Percentiles rank a stretch among this genome's conserved stretches.
Conservation (phyloP, 495 filamentous ascomycete species). For the Collariella sp. region DNA sequence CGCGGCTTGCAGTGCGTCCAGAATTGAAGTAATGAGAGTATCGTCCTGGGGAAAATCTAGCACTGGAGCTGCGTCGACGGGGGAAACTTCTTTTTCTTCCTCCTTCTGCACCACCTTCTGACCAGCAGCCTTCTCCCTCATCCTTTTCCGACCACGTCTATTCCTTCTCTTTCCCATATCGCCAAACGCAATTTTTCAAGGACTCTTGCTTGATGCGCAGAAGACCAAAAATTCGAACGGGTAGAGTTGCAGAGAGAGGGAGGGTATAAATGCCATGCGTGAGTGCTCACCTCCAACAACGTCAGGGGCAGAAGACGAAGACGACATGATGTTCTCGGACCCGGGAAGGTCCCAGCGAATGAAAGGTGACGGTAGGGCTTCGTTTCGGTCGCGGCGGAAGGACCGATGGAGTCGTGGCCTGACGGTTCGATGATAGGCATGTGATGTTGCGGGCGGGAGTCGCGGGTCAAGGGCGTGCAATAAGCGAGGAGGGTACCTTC, state of each 20-base stretch:
- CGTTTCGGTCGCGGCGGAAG: not conserved
- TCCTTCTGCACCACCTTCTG: not conserved
- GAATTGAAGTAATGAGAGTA: not conserved
- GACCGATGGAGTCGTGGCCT: not conserved
- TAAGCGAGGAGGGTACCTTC: not conserved
- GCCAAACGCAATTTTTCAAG: not conserved
- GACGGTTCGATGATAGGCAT: not conserved
- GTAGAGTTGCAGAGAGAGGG: too few species aligned
- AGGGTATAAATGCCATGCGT: not conserved
- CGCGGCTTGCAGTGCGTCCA: not conserved
- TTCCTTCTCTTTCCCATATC: constrained; percentile 4
- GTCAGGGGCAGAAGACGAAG: not conserved
- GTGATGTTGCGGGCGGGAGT: not conserved
- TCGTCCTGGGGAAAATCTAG: not conserved
- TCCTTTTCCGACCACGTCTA: constrained; percentile 8
- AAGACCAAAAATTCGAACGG: too few species aligned
- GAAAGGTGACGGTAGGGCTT: not conserved
- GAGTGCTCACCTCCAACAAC: constrained; percentile 8
- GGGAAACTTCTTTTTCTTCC: not conserved
- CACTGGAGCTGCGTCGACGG: constrained; percentile 17
- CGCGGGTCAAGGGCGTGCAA: not conserved
- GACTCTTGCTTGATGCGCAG: not conserved
- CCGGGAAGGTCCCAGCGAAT: too few species aligned
- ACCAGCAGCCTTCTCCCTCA: not conserved
- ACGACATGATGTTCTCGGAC: not conserved